Evolutionary conservation across 169 alveolate species (phyloP).

Genomic region (Babesia ovata): DNA sequence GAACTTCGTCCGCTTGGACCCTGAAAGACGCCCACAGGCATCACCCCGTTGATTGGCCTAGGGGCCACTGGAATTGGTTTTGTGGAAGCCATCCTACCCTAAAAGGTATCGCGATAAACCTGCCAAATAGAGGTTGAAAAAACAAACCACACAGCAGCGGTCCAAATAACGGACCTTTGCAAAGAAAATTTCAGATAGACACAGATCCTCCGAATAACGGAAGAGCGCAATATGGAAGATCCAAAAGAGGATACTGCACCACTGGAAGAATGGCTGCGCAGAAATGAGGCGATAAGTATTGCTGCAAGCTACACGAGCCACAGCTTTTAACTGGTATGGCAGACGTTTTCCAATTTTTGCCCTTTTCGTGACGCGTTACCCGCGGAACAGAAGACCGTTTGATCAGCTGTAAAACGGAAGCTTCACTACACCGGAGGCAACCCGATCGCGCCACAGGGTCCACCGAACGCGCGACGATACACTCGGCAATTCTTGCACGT

Average conservation of each 20-base stretch:
- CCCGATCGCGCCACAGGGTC: conserved; percentile 15
- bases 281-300: neutral
- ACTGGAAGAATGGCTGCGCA: neutral
- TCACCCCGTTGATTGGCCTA: conserved; percentile 29
- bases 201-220: too few relatives aligned
- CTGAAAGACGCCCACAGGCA: conserved; percentile 35
- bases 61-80: conserved; percentile 25
- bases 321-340: neutral
- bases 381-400: neutral
- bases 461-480: conserved; percentile 26
- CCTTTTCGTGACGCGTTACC: neutral
- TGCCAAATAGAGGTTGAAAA: neutral
- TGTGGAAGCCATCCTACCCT: conserved; percentile 19
- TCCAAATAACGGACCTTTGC: too few relatives aligned
- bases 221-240: too few relatives aligned
- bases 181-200: too few relatives aligned
- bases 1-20: conserved; percentile 10
- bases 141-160: too few relatives aligned
- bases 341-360: neutral
- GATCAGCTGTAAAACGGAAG: neutral
- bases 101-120: neutral
- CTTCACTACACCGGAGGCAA: conserved; percentile 10
- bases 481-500: conserved; percentile 28
- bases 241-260: neutral
- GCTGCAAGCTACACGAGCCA: neutral